Evolutionary conservation across 1,139 yeast species (phyloP).

Genomic region (Zygoascus meyerae): DNA sequence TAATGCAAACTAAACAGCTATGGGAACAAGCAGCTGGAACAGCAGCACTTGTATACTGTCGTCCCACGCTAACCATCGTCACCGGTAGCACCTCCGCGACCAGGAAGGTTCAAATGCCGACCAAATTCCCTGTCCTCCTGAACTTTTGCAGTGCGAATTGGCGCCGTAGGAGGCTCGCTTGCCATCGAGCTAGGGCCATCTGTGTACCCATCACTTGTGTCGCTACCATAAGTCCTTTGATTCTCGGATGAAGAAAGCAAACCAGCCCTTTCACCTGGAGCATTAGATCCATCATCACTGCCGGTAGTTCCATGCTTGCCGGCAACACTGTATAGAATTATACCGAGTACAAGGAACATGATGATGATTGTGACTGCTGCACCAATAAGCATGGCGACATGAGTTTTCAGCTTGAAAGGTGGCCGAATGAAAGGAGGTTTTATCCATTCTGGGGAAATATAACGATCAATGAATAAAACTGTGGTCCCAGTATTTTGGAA

Average conservation of each 20-base stretch:
- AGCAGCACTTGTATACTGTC: too few species aligned
- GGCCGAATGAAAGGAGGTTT: constrained; percentile 25
- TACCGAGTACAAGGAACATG: constrained; percentile 23
- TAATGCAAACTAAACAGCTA: too few species aligned
- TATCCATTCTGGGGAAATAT: constrained; percentile 62
- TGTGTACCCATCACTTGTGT: constrained; percentile 3
- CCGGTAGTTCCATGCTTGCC: constrained; percentile 9
- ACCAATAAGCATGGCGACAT: constrained; percentile 33
- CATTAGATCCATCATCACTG: background rate
- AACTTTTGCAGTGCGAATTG: constrained; percentile 9
- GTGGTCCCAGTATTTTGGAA: constrained; percentile 36
- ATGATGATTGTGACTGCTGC: constrained; percentile 34
- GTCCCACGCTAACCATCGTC: too few species aligned
- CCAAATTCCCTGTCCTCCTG: constrained; percentile 7
- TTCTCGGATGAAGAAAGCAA: constrained; percentile 13
- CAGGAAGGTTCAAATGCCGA: constrained; percentile 7
- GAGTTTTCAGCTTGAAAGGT: constrained; percentile 31
- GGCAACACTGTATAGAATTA: constrained; percentile 20
- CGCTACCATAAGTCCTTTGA: background rate
- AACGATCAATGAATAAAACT: constrained; percentile 65
- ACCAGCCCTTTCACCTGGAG: constrained; percentile 12
- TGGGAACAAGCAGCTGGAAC: too few species aligned
- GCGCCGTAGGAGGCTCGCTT: background rate
- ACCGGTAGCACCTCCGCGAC: background rate
- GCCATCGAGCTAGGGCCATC: background rate